Evolutionary conservation across 768 basidiomycete genomes (phyloP).

Genomic region (Boletus rufocinnamomeus): DNA sequence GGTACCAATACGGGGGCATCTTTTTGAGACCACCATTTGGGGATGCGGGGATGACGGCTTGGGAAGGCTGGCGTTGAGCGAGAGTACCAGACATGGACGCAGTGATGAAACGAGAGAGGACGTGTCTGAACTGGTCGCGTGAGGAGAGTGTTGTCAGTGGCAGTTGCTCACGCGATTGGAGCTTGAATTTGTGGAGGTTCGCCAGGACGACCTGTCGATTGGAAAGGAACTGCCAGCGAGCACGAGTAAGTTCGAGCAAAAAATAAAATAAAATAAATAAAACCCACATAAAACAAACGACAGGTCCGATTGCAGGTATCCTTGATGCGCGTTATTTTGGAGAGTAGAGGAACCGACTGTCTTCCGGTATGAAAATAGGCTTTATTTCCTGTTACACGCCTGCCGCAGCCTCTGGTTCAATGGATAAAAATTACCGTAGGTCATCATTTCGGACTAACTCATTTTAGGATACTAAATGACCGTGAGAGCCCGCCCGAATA

Average conservation of each 20-base stretch:
- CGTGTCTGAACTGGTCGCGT: conserved; percentile 57
- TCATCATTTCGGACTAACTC: background rate
- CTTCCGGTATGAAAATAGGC: background rate
- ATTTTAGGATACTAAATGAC: background rate
- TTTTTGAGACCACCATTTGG: conserved; percentile 62
- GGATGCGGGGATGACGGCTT: conserved; percentile 18
- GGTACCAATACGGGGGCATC: conserved; percentile 88
- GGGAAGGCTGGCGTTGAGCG: conserved; percentile 30
- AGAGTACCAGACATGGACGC: conserved; percentile 45
- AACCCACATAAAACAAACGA: conserved; percentile 24
- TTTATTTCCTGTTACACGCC: background rate
- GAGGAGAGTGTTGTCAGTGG: conserved; percentile 51
- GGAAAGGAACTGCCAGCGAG: conserved; percentile 20
- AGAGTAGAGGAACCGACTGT: background rate
- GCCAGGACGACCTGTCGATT: conserved; percentile 35
- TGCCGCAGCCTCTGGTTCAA: background rate
- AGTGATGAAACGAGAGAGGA: conserved; percentile 53
- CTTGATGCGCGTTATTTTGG: conserved; percentile 24
- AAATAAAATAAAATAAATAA: background rate
- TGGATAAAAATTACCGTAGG: background rate
- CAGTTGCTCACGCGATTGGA: conserved; percentile 32
- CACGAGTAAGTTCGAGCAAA: background rate
- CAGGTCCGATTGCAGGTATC: conserved; percentile 26
- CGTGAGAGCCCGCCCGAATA: background rate
- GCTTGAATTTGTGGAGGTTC: conserved; percentile 28